A percentile compares a stretch with the other conserved stretches of the same genome.
Evolutionary conservation across 2,329 filamentous ascomycete genomes (phyloP).

Genomic region (Fusarium sp.): DNA sequence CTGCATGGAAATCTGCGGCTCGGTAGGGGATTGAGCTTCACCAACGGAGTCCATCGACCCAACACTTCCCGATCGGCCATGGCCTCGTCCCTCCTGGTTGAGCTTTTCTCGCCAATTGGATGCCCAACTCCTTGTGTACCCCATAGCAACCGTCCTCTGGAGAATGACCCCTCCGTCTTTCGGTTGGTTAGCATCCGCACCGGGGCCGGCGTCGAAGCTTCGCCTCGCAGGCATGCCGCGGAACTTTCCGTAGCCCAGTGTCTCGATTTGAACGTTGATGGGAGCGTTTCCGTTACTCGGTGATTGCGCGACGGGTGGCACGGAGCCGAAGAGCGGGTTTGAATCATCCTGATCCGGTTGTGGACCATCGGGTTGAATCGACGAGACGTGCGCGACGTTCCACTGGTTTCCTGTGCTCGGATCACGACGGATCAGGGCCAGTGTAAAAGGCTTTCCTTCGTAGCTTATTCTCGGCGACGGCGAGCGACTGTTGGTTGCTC

Average conservation of each 20-base stretch:
- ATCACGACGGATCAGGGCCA: slow-evolving; percentile 80
- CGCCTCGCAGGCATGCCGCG: slow-evolving; percentile 59
- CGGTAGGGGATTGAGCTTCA: slow-evolving; percentile 46
- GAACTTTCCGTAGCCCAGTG: slow-evolving; percentile 69
- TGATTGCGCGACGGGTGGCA: slow-evolving; percentile 36
- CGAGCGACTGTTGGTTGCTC: slow-evolving; percentile 40
- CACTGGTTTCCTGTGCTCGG: slow-evolving; percentile 76
- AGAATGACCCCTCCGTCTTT: slow-evolving; percentile 54
- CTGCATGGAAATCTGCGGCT: slow-evolving; percentile 50
- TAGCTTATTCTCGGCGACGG: slow-evolving; percentile 53
- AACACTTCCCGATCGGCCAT: slow-evolving; percentile 47
- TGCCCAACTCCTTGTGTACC: slow-evolving; percentile 63
- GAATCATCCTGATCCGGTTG: slow-evolving; percentile 38
- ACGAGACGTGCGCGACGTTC: slow-evolving; percentile 78
- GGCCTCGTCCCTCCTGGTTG: slow-evolving; percentile 48
- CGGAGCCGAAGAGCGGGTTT: slow-evolving; percentile 39
- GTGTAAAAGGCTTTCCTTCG: slow-evolving; percentile 60
- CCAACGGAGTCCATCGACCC: slow-evolving; percentile 48
- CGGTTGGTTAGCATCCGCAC: slow-evolving; percentile 22
- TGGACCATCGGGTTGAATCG: slow-evolving; percentile 59
- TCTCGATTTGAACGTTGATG: slow-evolving; percentile 66
- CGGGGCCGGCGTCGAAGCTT: slow-evolving; percentile 48
- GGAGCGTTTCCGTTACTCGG: slow-evolving; percentile 48
- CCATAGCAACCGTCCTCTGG: slow-evolving; percentile 68
- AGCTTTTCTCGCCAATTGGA: slow-evolving; percentile 61